Conservation (phyloP, 1,284 basidiomycete species). For the Porodaedalea pini region DNA sequence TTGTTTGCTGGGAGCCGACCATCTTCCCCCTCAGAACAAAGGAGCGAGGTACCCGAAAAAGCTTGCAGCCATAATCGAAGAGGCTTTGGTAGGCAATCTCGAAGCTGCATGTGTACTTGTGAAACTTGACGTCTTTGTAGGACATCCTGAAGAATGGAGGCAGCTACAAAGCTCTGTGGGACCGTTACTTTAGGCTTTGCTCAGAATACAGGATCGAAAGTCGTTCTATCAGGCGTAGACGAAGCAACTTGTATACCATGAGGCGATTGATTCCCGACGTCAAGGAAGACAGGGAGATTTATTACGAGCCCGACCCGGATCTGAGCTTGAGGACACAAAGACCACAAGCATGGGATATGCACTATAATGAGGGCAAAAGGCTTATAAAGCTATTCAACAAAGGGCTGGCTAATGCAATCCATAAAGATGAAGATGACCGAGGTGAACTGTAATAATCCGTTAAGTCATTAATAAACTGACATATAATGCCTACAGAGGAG, state of each 20-base stretch:
- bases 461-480: neutral
- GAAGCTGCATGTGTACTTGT: neutral
- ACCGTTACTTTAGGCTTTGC: neutral
- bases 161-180: neutral
- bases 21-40: conserved; percentile 23
- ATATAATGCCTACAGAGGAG: neutral
- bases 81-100: conserved; percentile 19
- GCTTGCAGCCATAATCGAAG: conserved; percentile 24
- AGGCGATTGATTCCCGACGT: neutral
- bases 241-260: neutral
- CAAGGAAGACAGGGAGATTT: neutral
- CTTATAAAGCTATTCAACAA: conserved; percentile 6
- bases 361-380: neutral
- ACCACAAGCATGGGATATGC: neutral
- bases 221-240: neutral
- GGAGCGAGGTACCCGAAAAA: conserved; percentile 11
- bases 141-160: conserved; percentile 11
- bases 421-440: neutral
- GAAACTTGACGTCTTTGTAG: neutral
- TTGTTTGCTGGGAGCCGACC: conserved; percentile 24
- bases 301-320: neutral
- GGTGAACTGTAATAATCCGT: too few species aligned
- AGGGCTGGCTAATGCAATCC: neutral
- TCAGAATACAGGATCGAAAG: neutral
- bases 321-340: neutral